A percentile compares a stretch with the other conserved stretches of the same genome.
Conservation (phyloP, 495 filamentous ascomycete genomes). For the Cairneyella variabilis region DNA sequence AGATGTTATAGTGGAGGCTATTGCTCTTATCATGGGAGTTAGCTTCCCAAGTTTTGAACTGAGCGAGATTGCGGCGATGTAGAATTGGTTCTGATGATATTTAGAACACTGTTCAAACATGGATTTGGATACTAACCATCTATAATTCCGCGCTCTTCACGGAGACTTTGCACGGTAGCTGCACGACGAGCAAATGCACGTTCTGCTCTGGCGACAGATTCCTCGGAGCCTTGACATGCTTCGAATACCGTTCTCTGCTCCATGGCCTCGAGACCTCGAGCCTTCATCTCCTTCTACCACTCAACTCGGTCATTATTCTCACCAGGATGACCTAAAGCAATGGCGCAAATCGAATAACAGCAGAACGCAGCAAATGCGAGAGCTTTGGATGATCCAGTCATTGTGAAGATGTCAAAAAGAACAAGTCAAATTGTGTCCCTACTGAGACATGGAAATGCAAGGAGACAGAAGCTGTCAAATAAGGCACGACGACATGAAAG, state of each 20-base stretch:
- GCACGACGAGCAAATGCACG: not conserved
- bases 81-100: not conserved
- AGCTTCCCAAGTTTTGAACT: constrained; percentile 32
- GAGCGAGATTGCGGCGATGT: constrained; percentile 35
- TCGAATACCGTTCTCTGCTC: not conserved
- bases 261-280: constrained; percentile 8
- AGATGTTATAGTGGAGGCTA: constrained; percentile 34
- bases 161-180: constrained; percentile 1
- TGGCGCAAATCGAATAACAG: not conserved
- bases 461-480: not conserved
- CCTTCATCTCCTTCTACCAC: constrained; percentile 25
- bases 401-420: not conserved
- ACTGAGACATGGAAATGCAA: not conserved
- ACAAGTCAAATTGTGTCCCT: not conserved
- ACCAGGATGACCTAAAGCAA: constrained; percentile 32
- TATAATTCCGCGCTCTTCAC: not conserved
- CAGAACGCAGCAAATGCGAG: not conserved
- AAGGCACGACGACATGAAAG: no score
- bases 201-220: not conserved
- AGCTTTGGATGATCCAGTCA: not conserved
- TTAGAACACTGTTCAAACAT: not conserved
- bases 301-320: constrained; percentile 28
- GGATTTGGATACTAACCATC: not conserved
- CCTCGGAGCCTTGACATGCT: not conserved
- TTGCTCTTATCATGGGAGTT: constrained; percentile 39